Percentiles rank a stretch among this genome's conserved stretches.
phyloP scores from a whole-genome alignment of 805 yeast species.

The Pichia manshurica region DNA sequence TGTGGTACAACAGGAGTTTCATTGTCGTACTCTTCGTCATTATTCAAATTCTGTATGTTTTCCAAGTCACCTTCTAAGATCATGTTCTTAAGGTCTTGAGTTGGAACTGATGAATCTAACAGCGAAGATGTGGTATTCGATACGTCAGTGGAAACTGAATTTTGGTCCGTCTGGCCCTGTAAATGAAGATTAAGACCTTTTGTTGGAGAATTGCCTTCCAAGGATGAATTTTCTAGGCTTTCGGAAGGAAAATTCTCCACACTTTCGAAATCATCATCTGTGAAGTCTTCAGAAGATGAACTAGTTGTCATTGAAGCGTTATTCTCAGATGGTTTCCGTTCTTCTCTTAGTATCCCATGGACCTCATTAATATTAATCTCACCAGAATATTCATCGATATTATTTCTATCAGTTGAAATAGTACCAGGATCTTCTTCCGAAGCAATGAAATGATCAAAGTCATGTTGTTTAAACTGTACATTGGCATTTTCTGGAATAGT shows the following conservation, averaged over 20 bases:
- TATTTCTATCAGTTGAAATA: no score
- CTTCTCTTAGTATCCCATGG: slow-evolving; percentile 1
- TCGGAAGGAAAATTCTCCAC: neutral
- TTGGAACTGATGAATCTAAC: slow-evolving; percentile 6
- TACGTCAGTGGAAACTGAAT: neutral
- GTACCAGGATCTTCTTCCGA: neutral
- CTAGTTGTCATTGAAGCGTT: neutral
- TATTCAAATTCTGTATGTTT: neutral
- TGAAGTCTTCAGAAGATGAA: neutral
- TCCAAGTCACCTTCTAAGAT: neutral
- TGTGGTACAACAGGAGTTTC: no score
- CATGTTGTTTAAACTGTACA: neutral
- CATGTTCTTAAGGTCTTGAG: slow-evolving; percentile 5
- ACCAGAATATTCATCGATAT: neutral
- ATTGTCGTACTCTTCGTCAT: neutral
- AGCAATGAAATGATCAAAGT: slow-evolving; percentile 5
- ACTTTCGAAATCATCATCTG: neutral
- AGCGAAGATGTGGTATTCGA: slow-evolving; percentile 8
- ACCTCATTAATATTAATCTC: neutral
- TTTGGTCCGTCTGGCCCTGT: neutral
- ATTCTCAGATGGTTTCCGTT: neutral
- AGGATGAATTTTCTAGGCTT: neutral
- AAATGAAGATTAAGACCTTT: neutral
- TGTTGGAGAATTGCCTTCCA: neutral
- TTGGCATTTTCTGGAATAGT: slow-evolving; percentile 14